phyloP scores from a whole-genome alignment of 305 asterid species.

The Fraxinus sp. region DNA sequence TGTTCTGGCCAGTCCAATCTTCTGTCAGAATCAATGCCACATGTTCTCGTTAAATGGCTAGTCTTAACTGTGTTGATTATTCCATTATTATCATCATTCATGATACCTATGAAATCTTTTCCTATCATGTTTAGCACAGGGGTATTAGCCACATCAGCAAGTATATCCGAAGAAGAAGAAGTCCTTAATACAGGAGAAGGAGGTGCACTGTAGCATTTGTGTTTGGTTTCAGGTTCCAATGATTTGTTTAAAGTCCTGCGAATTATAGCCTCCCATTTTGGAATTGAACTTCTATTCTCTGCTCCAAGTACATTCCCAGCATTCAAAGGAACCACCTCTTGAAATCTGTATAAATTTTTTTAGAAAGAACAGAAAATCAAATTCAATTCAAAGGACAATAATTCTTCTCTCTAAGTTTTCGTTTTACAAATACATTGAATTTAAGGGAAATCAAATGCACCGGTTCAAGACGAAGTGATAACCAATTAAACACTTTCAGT shows the following conservation, averaged over 20 bases:
- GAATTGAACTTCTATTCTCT: constrained; percentile 70
- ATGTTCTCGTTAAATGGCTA: constrained; percentile 34
- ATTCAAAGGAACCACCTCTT: constrained; percentile 87
- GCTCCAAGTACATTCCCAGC: constrained; percentile 95
- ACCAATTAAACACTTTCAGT: background rate
- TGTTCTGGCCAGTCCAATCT: constrained; percentile 83
- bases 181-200: constrained; percentile 81
- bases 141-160: constrained; percentile 50
- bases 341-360: constrained; percentile 60
- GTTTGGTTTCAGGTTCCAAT: constrained; percentile 41
- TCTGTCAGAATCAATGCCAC: constrained; percentile 31
- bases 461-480: background rate
- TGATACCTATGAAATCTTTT: constrained; percentile 32
- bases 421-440: background rate
- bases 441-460: background rate
- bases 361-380: constrained; percentile 1
- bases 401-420: background rate
- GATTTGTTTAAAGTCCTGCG: constrained; percentile 67
- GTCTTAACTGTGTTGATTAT: constrained; percentile 28
- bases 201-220: constrained; percentile 83
- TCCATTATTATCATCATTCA: constrained; percentile 18
- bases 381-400: background rate
- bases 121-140: constrained; percentile 42
- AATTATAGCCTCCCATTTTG: constrained; percentile 79
- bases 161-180: constrained; percentile 69